A percentile compares a stretch with the other conserved stretches of the same genome.
Evolutionary conservation across 163 green algal genomes (phyloP).

Genomic region (Botryococcus braunii): DNA sequence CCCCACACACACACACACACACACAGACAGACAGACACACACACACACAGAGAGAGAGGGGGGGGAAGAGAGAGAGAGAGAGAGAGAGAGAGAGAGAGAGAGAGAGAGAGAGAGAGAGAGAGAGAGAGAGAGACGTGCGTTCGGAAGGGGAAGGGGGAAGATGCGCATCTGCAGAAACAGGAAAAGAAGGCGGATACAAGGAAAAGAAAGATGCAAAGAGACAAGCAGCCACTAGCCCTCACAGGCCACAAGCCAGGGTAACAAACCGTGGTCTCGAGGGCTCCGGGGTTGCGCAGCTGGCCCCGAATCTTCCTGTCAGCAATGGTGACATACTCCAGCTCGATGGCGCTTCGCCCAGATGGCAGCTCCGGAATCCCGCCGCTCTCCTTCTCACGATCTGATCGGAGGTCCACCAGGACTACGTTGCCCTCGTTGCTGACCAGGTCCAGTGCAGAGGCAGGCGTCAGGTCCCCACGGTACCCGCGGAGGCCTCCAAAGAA

Average conservation of each 20-base stretch:
- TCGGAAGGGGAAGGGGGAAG: too few relatives aligned
- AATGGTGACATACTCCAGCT: conserved; percentile 64
- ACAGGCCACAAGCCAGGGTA: neutral
- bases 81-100: too few relatives aligned
- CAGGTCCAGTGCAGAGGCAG: conserved; percentile 61
- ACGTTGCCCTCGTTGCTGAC: conserved; percentile 38
- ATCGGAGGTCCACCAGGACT: conserved; percentile 69
- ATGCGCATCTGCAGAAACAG: too few relatives aligned
- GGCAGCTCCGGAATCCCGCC: conserved; percentile 65
- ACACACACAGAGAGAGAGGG: too few relatives aligned
- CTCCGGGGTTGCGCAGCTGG: conserved; percentile 49
- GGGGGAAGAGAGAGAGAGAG: too few relatives aligned
- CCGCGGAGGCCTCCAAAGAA: conserved; percentile 42
- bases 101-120: too few relatives aligned
- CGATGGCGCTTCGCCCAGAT: conserved; percentile 37
- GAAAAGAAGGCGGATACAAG: too few relatives aligned
- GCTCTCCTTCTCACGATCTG: conserved; percentile 47
- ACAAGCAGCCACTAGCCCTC: too few relatives aligned
- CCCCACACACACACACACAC: too few relatives aligned
- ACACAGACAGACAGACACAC: too few relatives aligned
- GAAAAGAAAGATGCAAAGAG: too few relatives aligned
- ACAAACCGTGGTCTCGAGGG: conserved; percentile 39
- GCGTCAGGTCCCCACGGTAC: conserved; percentile 59
- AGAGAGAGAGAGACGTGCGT: too few relatives aligned
- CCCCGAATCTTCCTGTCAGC: conserved; percentile 60